Percentiles rank a stretch among this genome's conserved stretches.
These are phyloP conservation scores for Coccomyxa sp. DNA, from an alignment of 139 green algal genomes.

Conservation along the genomic window DNA sequence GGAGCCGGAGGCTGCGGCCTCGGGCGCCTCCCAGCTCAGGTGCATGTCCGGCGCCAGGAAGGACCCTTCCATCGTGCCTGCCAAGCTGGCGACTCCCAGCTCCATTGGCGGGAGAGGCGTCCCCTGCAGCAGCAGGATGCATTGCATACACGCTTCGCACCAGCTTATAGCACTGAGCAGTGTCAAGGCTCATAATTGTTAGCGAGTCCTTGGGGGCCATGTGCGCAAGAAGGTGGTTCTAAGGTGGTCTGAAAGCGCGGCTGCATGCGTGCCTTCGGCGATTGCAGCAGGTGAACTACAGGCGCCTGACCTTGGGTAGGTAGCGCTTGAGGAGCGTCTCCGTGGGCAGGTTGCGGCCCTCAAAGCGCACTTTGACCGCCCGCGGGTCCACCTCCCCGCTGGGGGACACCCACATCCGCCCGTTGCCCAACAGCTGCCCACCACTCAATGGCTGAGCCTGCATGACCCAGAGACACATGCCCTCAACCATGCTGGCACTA, in stretches of 20 bases:
- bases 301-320: slow-evolving; percentile 41
- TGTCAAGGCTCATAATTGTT: no score
- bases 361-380: slow-evolving; percentile 68
- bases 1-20: slow-evolving; percentile 23
- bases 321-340: slow-evolving; percentile 69
- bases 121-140: slow-evolving; percentile 12
- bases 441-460: slow-evolving; percentile 69
- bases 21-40: slow-evolving; percentile 45
- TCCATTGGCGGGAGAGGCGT: slow-evolving; percentile 27
- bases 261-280: no score
- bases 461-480: background rate
- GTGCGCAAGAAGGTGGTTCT: background rate
- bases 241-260: background rate
- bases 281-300: no score
- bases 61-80: slow-evolving; percentile 52
- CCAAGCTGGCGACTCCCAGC: slow-evolving; percentile 36
- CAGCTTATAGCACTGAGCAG: no score
- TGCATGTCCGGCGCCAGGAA: slow-evolving; percentile 63
- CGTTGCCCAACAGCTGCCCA: slow-evolving; percentile 68
- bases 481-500: no score
- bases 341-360: slow-evolving; percentile 58
- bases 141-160: no score
- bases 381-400: slow-evolving; percentile 72
- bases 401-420: slow-evolving; percentile 75
- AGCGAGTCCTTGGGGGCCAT: no score